phyloP scores from a whole-genome alignment of 768 basidiomycete genomes.

The Suillus lakei region DNA sequence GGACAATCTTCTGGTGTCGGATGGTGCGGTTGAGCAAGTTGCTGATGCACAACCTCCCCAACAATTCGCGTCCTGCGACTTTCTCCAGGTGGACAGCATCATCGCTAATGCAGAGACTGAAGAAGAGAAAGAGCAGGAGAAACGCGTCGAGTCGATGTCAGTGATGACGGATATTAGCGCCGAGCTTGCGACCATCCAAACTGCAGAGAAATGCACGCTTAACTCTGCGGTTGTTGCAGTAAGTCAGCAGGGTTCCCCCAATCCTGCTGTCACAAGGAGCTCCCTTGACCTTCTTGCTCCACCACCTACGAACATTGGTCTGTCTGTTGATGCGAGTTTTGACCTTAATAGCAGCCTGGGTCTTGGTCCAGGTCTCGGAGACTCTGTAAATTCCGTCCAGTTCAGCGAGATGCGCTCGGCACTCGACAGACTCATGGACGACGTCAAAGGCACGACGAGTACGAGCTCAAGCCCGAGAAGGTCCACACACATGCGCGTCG shows the following conservation, averaged over 20 bases:
- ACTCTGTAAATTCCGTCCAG: constrained; percentile 55
- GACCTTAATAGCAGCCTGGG: constrained; percentile 31
- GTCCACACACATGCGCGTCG: constrained; percentile 25
- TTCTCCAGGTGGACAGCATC: constrained; percentile 7
- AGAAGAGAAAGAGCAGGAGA: constrained; percentile 31
- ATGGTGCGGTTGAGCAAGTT: background rate
- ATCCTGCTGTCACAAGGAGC: background rate
- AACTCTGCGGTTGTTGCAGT: constrained; percentile 16
- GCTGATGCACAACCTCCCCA: background rate
- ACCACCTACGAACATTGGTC: constrained; percentile 18
- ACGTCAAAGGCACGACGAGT: constrained; percentile 45
- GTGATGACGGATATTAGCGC: constrained; percentile 43
- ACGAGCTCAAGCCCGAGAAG: constrained; percentile 29
- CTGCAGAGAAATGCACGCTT: constrained; percentile 47
- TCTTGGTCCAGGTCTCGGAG: constrained; percentile 29
- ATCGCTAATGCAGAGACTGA: constrained; percentile 21
- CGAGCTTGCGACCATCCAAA: constrained; percentile 55
- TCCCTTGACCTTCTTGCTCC: constrained; percentile 2
- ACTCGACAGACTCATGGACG: constrained; percentile 73
- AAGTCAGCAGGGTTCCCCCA: background rate
- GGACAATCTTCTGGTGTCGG: constrained; percentile 43
- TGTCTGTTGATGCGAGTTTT: constrained; percentile 27
- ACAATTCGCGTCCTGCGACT: background rate
- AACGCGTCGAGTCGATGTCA: constrained; percentile 44
- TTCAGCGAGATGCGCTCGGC: constrained; percentile 76